phyloP scores from a whole-genome alignment of 495 filamentous ascomycete genomes.

The Daldinia grandis region DNA sequence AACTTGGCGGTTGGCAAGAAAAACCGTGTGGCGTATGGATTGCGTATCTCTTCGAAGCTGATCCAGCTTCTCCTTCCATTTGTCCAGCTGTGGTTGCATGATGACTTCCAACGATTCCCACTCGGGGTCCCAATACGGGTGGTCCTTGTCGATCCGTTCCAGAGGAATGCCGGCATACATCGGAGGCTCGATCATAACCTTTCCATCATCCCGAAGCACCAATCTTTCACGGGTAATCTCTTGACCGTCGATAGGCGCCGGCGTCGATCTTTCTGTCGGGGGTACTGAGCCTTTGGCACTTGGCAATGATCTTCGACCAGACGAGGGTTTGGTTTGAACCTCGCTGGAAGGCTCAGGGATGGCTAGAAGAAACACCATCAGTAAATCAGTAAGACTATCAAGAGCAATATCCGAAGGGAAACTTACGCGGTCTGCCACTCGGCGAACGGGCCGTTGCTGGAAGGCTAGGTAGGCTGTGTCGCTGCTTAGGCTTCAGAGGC shows the following conservation, averaged over 20 bases:
- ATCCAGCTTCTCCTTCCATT: constrained; percentile 52
- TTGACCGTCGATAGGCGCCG: constrained; percentile 17
- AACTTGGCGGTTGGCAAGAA: constrained; percentile 55
- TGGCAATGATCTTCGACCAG: constrained; percentile 42
- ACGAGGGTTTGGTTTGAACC: constrained; percentile 34
- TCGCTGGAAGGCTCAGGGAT: constrained; percentile 17
- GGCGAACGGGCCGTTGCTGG: constrained; percentile 21
- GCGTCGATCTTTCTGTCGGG: constrained; percentile 34
- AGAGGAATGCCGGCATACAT: constrained; percentile 57
- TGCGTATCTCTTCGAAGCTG: constrained; percentile 31
- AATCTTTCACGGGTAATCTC: constrained; percentile 53
- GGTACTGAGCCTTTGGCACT: constrained; percentile 40
- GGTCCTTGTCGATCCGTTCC: constrained; percentile 50
- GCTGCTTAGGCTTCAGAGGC: constrained; percentile 36
- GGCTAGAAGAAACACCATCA: constrained; percentile 20
- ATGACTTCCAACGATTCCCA: constrained; percentile 50
- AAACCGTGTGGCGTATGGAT: constrained; percentile 50
- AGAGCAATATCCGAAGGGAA: background rate
- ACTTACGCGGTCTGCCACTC: constrained; percentile 27
- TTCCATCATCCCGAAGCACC: constrained; percentile 51
- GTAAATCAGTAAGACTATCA: constrained; percentile 6
- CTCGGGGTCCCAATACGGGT: constrained; percentile 58
- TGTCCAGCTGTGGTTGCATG: constrained; percentile 45
- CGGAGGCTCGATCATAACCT: constrained; percentile 49
- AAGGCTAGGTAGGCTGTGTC: constrained; percentile 39